A percentile compares a stretch with the other conserved stretches of the same genome.
phyloP scores from a whole-genome alignment of 2,329 filamentous ascomycete species.

The Chaetothyriales sp. region DNA sequence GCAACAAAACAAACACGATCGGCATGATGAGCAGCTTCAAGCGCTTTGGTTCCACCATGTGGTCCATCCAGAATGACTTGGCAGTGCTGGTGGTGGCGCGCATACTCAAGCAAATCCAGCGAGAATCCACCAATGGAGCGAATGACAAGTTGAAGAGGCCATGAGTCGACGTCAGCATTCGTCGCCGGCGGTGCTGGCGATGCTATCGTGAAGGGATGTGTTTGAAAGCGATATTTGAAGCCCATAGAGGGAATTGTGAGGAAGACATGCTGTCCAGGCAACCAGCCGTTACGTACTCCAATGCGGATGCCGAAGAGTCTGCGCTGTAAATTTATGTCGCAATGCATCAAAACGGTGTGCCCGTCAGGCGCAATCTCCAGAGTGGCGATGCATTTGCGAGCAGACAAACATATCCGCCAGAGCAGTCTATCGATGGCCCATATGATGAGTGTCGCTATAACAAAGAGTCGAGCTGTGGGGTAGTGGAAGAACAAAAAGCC shows the following conservation, averaged over 20 bases:
- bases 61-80: constrained; percentile 48
- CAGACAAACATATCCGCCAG: constrained; percentile 43
- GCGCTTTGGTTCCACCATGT: constrained; percentile 46
- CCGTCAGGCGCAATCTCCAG: constrained; percentile 43
- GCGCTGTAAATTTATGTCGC: constrained; percentile 7
- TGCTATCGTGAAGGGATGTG: constrained; percentile 55
- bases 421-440: constrained; percentile 45
- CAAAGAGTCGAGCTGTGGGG: constrained; percentile 38
- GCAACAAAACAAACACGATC: constrained; percentile 44
- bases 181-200: constrained; percentile 26
- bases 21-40: constrained; percentile 38
- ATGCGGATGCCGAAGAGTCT: constrained; percentile 16
- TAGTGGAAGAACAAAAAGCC: constrained; percentile 49
- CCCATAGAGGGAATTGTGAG: constrained; percentile 45
- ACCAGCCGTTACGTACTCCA: constrained; percentile 40
- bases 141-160: constrained; percentile 41
- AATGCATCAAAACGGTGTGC: constrained; percentile 37
- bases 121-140: constrained; percentile 50
- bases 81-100: constrained; percentile 31
- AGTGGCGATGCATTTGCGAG: constrained; percentile 35
- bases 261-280: constrained; percentile 51
- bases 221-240: constrained; percentile 40
- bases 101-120: constrained; percentile 39
- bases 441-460: constrained; percentile 40
- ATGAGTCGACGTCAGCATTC: constrained; percentile 22